These are phyloP conservation scores for Craterostigma plantagineum DNA, from an alignment of 257 asterid species.

Conservation along the genomic window DNA sequence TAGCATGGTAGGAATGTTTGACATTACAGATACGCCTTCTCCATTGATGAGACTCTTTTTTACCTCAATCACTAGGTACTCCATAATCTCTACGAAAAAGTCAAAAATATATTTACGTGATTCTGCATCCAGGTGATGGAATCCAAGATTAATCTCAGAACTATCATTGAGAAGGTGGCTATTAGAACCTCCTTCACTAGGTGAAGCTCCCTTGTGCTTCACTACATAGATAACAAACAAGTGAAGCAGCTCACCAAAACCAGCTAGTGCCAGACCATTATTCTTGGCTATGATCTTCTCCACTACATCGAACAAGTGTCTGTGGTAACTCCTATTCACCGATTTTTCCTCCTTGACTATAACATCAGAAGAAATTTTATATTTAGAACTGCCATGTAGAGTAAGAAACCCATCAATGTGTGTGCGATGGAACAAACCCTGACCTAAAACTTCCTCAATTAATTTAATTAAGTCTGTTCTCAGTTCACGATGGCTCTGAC, in stretches of 20 bases:
- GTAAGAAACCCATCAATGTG: constrained; percentile 68
- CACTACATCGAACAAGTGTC: constrained; percentile 68
- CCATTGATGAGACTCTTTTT: constrained; percentile 23
- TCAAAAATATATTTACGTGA: constrained; percentile 37
- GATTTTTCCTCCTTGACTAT: constrained; percentile 23
- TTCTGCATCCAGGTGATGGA: constrained; percentile 32
- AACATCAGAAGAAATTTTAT: constrained; percentile 27
- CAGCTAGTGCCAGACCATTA: constrained; percentile 35
- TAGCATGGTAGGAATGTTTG: constrained; percentile 28
- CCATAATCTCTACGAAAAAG: constrained; percentile 58
- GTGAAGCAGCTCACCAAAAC: constrained; percentile 60
- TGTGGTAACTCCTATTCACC: constrained; percentile 69
- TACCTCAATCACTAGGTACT: constrained; percentile 35
- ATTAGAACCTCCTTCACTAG: constrained; percentile 17
- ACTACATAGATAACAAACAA: constrained; percentile 41
- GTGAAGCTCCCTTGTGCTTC: constrained; percentile 33
- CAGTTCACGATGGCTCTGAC: constrained; percentile 21
- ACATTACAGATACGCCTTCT: constrained; percentile 14
- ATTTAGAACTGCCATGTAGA: constrained; percentile 36
- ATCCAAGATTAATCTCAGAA: constrained; percentile 11
- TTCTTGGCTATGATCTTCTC: constrained; percentile 45
- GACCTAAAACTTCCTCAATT: constrained; percentile 59
- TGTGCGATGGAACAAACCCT: constrained; percentile 70
- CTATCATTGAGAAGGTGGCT: constrained; percentile 11
- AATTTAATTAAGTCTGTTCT: constrained; percentile 21